These are phyloP conservation scores for Candida hungchunana DNA, from an alignment of 805 yeast species.

Conservation along the genomic window DNA sequence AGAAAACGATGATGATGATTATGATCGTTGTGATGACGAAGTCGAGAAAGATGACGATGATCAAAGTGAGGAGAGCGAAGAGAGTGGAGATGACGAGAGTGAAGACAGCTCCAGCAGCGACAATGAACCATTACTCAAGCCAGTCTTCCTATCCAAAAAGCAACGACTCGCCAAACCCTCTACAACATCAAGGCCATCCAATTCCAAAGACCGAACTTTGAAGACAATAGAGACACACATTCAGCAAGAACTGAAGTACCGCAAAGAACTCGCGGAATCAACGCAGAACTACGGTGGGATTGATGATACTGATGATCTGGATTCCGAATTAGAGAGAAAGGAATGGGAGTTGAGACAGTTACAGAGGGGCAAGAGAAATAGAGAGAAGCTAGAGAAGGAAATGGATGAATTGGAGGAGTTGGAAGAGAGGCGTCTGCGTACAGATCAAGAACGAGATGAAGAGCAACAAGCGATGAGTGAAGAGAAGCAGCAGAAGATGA, in stretches of 20 bases:
- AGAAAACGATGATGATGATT: too few relatives aligned
- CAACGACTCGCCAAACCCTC: conserved; percentile 2
- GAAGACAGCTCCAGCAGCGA: conserved; percentile 5
- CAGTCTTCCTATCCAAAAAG: conserved; percentile 24
- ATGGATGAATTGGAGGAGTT: conserved; percentile 25
- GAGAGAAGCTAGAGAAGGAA: conserved; percentile 18
- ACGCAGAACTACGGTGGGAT: conserved; percentile 29
- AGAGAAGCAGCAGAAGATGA: conserved; percentile 9
- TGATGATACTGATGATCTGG: conserved; percentile 60
- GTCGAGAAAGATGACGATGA: conserved; percentile 30
- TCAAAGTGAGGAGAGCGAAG: conserved; percentile 12
- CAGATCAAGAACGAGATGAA: conserved; percentile 21
- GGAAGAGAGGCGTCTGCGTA: conserved; percentile 21
- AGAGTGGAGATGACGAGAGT: conserved; percentile 6
- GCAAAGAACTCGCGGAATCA: conserved; percentile 17
- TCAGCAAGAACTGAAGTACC: conserved; percentile 22
- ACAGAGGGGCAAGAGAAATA: conserved; percentile 35
- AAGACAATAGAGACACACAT: conserved; percentile 25
- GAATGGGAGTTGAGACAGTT: conserved; percentile 53
- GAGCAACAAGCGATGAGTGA: conserved; percentile 12
- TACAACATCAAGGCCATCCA: background rate
- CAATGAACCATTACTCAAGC: conserved; percentile 20
- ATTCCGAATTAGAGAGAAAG: conserved; percentile 51
- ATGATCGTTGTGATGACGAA: too few relatives aligned
- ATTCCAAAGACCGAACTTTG: conserved; percentile 26